Evolutionary conservation across 306 rosid species (phyloP), one percentile per base, ranked within the genome.

Genomic region (Ammopiptanthus mongolicus): DNA sequence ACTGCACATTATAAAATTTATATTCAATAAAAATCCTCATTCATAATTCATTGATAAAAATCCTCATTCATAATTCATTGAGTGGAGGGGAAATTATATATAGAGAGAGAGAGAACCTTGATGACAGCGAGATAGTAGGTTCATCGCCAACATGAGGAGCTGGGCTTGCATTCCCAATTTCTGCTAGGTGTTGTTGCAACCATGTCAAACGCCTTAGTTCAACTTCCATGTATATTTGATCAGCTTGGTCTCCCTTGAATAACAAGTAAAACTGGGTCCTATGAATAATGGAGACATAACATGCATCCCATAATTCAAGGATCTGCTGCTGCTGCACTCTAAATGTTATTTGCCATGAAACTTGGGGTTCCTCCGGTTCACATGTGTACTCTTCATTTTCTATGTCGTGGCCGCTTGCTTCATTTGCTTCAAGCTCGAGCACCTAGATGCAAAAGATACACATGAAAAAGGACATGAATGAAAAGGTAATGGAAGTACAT

Each of bases 401-500:
- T 59, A 90, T 52, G 37, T 84, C 65, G 70, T 92, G 93, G 57
- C 99, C 99, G 34, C 84, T 90, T 69, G 88, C 92, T 83, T 96
- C 99, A 76, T 96, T 92, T 81, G 98, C 96, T 84, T 96, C 99
- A 65, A 96, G 96, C 83, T 96, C 97, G 79, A 96, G 87, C 72
- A 96, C 99, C 99, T 96, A 80, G 36, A 67, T 23, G 59, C 53
- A 79, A 77, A 8, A 47, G 50, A 41, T n/a, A 44, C 12, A 18
- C 12, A 28, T 48, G 52, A 62, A 37, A 62, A 37, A 63, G 13
- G 8, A 44, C 25, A 55, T 46, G 41, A 72, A 62, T 57, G 31
- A 50, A 51, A 52, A 15, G 23, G 70, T 69, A 39, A 42, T 22
- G 3, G 29, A 56, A 36, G 51, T 37, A 53, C 17, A 52, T 69